phyloP scores from a whole-genome alignment of 345 rosid genomes.

The Erucastrum elatum region DNA sequence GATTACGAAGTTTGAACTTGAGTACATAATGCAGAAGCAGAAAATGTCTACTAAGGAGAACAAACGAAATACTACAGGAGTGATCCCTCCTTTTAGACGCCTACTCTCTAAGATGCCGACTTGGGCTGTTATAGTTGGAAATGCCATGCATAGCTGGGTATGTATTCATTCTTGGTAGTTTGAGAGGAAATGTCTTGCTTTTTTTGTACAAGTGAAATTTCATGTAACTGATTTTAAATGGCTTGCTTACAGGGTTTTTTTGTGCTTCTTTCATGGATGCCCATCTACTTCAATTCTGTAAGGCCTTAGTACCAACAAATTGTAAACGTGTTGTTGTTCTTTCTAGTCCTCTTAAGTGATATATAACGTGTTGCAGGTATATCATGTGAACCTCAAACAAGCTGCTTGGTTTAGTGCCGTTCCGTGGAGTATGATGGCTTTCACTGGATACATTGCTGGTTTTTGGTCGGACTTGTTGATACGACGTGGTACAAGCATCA shows the following conservation, averaged over 20 bases:
- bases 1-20: conserved; percentile 79
- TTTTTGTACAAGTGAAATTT: background rate
- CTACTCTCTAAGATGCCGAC: conserved; percentile 88
- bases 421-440: conserved; percentile 96
- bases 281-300: conserved; percentile 87
- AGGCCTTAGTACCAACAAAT: conserved; percentile 32
- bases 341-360: conserved; percentile 14
- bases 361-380: conserved; percentile 52
- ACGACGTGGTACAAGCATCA: conserved; percentile 67
- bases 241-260: conserved; percentile 73
- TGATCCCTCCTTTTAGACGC: conserved; percentile 80
- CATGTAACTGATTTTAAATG: background rate
- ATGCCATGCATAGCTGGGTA: conserved; percentile 99
- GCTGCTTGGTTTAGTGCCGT: conserved; percentile 98
- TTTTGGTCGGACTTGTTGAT: conserved; percentile 76
- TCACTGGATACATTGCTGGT: conserved; percentile 84
- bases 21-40: conserved; percentile 57
- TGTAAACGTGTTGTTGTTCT: background rate
- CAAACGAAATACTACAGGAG: conserved; percentile 44
- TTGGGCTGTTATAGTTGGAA: conserved; percentile 91
- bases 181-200: background rate
- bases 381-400: conserved; percentile 87
- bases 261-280: conserved; percentile 99
- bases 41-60: conserved; percentile 45
- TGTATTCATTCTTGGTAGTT: background rate